These are phyloP conservation scores for Aristolochia fimbriata DNA, from an alignment of 164 flowering plant genomes.

Conservation along the genomic window DNA sequence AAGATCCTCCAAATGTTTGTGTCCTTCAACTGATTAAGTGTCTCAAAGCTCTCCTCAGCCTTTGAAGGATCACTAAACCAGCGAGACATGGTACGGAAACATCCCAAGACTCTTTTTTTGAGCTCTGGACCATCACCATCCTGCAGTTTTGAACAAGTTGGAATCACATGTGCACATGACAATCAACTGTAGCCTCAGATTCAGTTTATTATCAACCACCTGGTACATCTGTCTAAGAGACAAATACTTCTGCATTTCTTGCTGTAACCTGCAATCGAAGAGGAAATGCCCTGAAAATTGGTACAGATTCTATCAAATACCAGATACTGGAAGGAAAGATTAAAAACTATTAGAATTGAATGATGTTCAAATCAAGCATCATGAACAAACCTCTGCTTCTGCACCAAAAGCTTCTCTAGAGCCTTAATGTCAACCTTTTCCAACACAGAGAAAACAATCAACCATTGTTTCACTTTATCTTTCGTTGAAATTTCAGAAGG, in stretches of 20 bases:
- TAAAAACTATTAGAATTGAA: neutral
- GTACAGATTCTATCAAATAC: slow-evolving; percentile 25
- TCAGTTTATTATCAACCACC: slow-evolving; percentile 31
- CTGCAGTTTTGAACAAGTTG: slow-evolving; percentile 34
- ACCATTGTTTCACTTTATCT: slow-evolving; percentile 67
- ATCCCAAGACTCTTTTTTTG: slow-evolving; percentile 55
- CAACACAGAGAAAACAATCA: slow-evolving; percentile 51
- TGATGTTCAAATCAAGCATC: slow-evolving; percentile 14
- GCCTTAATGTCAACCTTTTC: slow-evolving; percentile 92
- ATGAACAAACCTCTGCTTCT: slow-evolving; percentile 73
- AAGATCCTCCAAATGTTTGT: slow-evolving; percentile 79
- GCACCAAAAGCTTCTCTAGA: slow-evolving; percentile 82
- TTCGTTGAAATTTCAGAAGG: slow-evolving; percentile 51
- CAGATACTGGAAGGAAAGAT: slow-evolving; percentile 10
- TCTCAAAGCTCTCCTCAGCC: slow-evolving; percentile 76
- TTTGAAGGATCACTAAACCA: slow-evolving; percentile 66
- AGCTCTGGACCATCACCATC: slow-evolving; percentile 61
- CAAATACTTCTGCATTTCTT: slow-evolving; percentile 87
- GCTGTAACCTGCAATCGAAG: slow-evolving; percentile 82
- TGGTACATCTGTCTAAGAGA: slow-evolving; percentile 65
- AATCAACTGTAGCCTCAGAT: slow-evolving; percentile 6
- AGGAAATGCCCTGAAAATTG: slow-evolving; percentile 33
- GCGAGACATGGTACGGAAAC: slow-evolving; percentile 79
- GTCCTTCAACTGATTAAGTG: slow-evolving; percentile 87
- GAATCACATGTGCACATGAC: slow-evolving; percentile 2